Conservation (phyloP, 2,329 filamentous ascomycete genomes). For the Chaetomium sp. region DNA sequence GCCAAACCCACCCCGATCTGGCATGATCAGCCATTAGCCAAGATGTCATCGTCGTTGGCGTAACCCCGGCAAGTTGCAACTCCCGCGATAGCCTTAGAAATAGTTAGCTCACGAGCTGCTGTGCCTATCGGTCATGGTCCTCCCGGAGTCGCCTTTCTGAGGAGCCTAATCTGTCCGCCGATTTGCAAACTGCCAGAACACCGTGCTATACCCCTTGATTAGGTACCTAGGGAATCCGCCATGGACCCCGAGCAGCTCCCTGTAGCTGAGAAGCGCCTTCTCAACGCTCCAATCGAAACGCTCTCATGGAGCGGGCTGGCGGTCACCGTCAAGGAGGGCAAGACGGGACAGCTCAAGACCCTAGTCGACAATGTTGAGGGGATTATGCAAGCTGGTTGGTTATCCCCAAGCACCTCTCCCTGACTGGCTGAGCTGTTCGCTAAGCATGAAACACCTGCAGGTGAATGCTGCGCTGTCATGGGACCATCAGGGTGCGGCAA, state of each 20-base stretch:
- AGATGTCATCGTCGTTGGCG: neutral
- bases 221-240: neutral
- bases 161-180: too few species aligned
- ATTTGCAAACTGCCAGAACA: too few species aligned
- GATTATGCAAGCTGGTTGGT: slow-evolving; percentile 10
- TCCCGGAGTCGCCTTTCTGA: neutral
- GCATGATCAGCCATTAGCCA: neutral
- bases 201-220: neutral
- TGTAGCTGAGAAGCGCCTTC: neutral
- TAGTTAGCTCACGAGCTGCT: neutral
- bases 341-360: slow-evolving; percentile 3
- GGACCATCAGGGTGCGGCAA: slow-evolving; percentile 11
- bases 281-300: slow-evolving; percentile 4
- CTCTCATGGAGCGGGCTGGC: slow-evolving; percentile 1
- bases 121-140: neutral
- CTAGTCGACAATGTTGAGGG: slow-evolving; percentile 6
- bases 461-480: slow-evolving; percentile 11
- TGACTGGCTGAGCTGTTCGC: neutral
- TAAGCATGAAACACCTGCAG: neutral
- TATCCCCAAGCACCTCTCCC: neutral
- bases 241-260: slow-evolving; percentile 3
- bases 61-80: too few species aligned
- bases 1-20: neutral
- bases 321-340: slow-evolving; percentile 1
- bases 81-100: neutral